Conservation (phyloP, 257 asterid genomes). For the Fraxinus pennsylvanica region DNA sequence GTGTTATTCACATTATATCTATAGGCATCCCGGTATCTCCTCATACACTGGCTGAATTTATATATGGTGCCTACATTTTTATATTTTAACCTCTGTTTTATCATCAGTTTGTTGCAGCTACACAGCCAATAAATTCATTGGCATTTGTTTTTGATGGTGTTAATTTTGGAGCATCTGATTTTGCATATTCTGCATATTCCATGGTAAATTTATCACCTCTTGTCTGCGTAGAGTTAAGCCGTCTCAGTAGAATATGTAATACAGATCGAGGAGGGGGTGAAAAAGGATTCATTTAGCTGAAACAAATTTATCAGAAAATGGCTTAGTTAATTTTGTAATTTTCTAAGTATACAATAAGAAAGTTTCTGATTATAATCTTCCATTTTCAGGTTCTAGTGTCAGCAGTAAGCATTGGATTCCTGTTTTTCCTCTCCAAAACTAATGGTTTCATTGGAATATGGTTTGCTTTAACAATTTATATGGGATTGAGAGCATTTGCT, state of each 20-base stretch:
- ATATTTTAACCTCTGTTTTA: neutral
- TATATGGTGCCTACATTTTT: neutral
- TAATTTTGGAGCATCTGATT: slow-evolving; percentile 71
- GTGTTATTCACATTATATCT: slow-evolving; percentile 56
- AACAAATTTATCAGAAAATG: neutral
- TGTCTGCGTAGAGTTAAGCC: neutral
- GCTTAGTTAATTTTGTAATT: neutral
- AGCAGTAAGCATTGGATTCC: slow-evolving; percentile 47
- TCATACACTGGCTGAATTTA: slow-evolving; percentile 1
- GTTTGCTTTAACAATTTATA: slow-evolving; percentile 60
- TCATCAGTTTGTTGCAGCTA: slow-evolving; percentile 70
- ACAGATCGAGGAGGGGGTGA: neutral
- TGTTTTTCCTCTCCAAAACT: slow-evolving; percentile 48
- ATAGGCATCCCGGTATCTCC: slow-evolving; percentile 67
- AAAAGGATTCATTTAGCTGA: no score
- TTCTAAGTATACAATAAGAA: no score
- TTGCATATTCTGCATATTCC: slow-evolving; percentile 65
- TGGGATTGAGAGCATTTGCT: slow-evolving; percentile 66
- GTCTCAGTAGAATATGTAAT: neutral
- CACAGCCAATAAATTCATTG: slow-evolving; percentile 70
- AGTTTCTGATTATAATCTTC: neutral
- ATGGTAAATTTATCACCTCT: slow-evolving; percentile 37
- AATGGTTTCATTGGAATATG: slow-evolving; percentile 68
- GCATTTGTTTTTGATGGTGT: slow-evolving; percentile 81
- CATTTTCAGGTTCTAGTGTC: slow-evolving; percentile 60